Base-by-base conservation (phyloP, 768 basidiomycete genomes). In the Russula sp. region DNA sequence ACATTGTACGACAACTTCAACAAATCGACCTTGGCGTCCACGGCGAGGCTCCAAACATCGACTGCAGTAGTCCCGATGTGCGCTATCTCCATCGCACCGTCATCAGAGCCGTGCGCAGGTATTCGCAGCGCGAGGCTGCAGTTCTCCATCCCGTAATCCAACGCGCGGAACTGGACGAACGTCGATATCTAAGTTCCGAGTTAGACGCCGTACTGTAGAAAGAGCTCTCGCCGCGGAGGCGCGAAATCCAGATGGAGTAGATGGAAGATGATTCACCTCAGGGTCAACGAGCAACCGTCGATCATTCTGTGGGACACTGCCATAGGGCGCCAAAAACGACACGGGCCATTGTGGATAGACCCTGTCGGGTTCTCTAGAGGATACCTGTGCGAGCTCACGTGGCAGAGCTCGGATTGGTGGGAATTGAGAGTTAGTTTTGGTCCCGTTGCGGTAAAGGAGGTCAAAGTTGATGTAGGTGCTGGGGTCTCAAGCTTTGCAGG, bases 401-500 rank as follows among this genome's bases (percentile, higher is more conserved):
- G 57, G 57, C 5, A 66, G 36, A 14, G 50, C 60, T 3, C 32
- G 40, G 56, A 61, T 65, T 0, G 56, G 51, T 13, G 46, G 38
- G 8, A 55, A 57, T 8, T 9, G 52, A 13, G 20, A 24, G 9
- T 16, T 28, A 1, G 64, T 61, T 48, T 65, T 61, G 22, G 64
- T 65, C 48, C 59, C 40, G 24, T 44, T 61, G 59, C 44, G 44
- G 48, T 58, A 65, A 5, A 67, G 51, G 5, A 51, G 11, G 50
- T 67, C 59, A 38, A 61, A 62, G 34, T 57, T 52, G 64, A 55
- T 66, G 34, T 58, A 67, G 36, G 64, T 65, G 8, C 59, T 61
- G 0, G 51, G 1, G 52, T 22, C 3, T 54, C 56, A 3, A 59
- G 24, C 32, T 30, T 36, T 3, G 53, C 24, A 7, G 48, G 64